Conservation (phyloP, 2,329 filamentous ascomycete species). For the Colletotrichum sp. region DNA sequence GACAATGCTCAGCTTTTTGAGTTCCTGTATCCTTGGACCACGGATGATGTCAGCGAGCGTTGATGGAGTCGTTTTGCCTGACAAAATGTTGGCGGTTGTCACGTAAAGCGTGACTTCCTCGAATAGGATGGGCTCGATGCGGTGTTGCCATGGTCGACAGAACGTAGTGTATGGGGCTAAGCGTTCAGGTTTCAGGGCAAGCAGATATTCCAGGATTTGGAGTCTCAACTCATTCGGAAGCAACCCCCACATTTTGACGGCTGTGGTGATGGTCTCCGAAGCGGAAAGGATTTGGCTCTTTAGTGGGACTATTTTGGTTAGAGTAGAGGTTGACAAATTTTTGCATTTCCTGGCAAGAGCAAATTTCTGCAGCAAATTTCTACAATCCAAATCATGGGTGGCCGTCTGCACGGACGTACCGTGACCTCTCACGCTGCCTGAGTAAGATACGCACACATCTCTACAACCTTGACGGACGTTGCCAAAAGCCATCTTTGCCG, state of each 20-base stretch:
- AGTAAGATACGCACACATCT: background rate
- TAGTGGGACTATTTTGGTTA: background rate
- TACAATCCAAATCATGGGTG: background rate
- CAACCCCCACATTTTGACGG: background rate
- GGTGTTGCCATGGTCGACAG: background rate
- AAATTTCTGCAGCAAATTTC: background rate
- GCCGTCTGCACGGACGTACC: background rate
- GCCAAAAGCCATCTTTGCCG: background rate
- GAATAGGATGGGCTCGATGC: background rate
- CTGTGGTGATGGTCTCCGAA: background rate
- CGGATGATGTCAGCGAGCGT: background rate
- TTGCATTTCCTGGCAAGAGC: background rate
- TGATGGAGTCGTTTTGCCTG: background rate
- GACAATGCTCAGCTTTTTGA: background rate
- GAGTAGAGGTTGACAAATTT: fast-evolving
- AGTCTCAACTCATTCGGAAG: background rate
- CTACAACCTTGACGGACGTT: background rate
- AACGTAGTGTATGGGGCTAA: fast-evolving
- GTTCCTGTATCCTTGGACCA: background rate
- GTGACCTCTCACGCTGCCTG: background rate
- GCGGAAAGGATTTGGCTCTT: background rate
- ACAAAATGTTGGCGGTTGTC: background rate
- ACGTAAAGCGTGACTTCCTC: background rate
- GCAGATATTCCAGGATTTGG: background rate
- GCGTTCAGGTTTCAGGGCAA: background rate